Base-by-base conservation (phyloP, 345 rosid species). In the Euphorbia lathyris region DNA sequence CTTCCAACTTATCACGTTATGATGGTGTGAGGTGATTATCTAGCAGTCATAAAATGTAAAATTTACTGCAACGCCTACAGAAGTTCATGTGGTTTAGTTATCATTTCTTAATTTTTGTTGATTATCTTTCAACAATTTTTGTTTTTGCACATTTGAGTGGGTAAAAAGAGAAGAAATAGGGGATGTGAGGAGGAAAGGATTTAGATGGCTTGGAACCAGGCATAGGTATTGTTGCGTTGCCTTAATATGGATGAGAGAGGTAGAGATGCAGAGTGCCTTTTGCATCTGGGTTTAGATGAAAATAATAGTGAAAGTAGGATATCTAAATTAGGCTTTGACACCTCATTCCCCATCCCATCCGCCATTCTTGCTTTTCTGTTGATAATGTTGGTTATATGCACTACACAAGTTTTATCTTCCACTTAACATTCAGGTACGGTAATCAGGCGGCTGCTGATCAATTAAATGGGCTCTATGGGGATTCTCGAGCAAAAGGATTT, bases 1-100 rank as follows among this genome's bases (percentile, higher is more conserved):
- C 98, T 63, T 93, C 96, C 9, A 91, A 88, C 77, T 81, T 93
- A 67, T 85, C 97, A 43, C 94, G 97, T 69, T 93, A 93, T 73
- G 96, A 93, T 77, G 96, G 97, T 75, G 81, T 89, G 76, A 89
- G 98, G 97, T 88, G 79, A 76, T 67, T 40, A 57, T 60, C 43
- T 27, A 32, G 47, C 60, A 13, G 7, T 51, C n/a, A 63, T 67
- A 27, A 63, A 19, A 3, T 50, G 9, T 56, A 11, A 36, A 48
- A 19, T 45, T 20, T 58, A 8, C 2, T 48, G 12, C 47, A 7
- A 23, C 64, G 6, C 48, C 29, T 36, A 32, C 17, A 63, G 14
- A 25, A 17, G 17, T 26, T 57, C 9, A 27, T 68, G 27, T 32
- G 2, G 5, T 32, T 7, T 59, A 34, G 11, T 52, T 10, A 20